A percentile compares a stretch with the other conserved stretches of the same genome.
Evolutionary conservation across 345 rosid species (phyloP).

Genomic region (Hevea brasiliensis): DNA sequence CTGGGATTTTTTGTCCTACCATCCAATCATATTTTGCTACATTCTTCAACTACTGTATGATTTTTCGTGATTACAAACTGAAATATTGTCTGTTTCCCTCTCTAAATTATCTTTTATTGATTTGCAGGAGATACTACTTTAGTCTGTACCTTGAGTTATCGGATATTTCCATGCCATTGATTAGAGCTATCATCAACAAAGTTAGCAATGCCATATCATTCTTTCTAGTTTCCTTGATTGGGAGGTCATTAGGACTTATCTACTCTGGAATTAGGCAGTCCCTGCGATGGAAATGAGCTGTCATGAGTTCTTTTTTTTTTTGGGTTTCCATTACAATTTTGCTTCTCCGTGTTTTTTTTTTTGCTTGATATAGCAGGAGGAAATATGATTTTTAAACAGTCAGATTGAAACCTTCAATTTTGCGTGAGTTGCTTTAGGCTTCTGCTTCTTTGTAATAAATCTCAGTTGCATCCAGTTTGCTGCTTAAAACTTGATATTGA

Average conservation of each 20-base stretch:
- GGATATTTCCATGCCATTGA: constrained; percentile 74
- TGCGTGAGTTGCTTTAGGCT: not conserved
- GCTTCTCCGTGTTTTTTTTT: constrained; percentile 10
- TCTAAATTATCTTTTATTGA: constrained; percentile 12
- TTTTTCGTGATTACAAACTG: not conserved
- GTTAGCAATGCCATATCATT: constrained; percentile 77
- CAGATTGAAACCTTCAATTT: constrained; percentile 10
- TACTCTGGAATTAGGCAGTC: constrained; percentile 93
- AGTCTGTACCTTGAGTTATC: constrained; percentile 81
- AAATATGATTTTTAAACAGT: constrained; percentile 4
- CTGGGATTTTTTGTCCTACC: too few species aligned
- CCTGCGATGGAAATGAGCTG: constrained; percentile 74
- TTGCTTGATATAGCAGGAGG: constrained; percentile 13
- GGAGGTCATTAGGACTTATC: constrained; percentile 85
- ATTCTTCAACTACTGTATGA: constrained; percentile 9
- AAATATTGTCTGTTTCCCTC: not conserved
- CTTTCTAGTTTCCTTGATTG: constrained; percentile 80
- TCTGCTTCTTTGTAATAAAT: constrained; percentile 4
- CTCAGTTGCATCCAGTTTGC: constrained; percentile 3
- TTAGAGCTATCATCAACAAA: constrained; percentile 62
- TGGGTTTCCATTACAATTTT: constrained; percentile 12
- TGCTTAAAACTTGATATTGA: not conserved
- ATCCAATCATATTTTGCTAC: constrained; percentile 3
- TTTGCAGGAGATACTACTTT: constrained; percentile 82
- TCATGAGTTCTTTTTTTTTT: constrained; percentile 16